These are phyloP conservation scores for Plasmodium chabaudi DNA, from an alignment of 169 alveolate genomes.

Conservation along the genomic window DNA sequence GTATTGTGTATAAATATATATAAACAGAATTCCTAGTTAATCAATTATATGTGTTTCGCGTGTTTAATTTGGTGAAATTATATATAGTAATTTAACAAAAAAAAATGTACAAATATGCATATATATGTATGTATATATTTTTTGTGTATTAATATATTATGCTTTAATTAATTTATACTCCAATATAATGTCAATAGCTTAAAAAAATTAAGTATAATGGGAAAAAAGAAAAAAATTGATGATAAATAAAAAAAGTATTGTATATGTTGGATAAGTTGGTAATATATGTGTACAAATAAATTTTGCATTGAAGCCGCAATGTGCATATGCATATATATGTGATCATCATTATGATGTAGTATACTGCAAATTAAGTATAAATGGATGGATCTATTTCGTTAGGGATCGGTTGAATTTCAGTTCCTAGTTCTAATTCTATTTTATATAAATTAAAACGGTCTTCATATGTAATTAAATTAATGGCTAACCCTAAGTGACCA, in stretches of 20 bases:
- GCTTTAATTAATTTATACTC: slow-evolving; percentile 74
- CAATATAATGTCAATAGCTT: slow-evolving; percentile 71
- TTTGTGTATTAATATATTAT: slow-evolving; percentile 36
- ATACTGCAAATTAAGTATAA: slow-evolving; percentile 84
- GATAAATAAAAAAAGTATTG: background rate
- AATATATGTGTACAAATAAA: background rate
- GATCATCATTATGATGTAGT: background rate
- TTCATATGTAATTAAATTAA: slow-evolving; percentile 95
- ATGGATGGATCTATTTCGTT: slow-evolving; percentile 92
- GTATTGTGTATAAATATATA: no score
- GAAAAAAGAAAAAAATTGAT: slow-evolving; percentile 1
- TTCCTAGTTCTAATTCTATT: slow-evolving; percentile 97
- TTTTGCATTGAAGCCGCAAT: background rate
- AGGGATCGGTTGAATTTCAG: slow-evolving; percentile 99
- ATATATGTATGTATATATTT: slow-evolving; percentile 31
- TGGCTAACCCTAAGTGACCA: slow-evolving; percentile 98
- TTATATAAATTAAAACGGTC: slow-evolving; percentile 90
- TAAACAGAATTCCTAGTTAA: slow-evolving; percentile 23
- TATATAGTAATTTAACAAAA: slow-evolving; percentile 56
- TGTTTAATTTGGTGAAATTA: slow-evolving; percentile 54
- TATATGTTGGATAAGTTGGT: background rate
- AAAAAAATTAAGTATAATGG: slow-evolving; percentile 31
- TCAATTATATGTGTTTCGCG: slow-evolving; percentile 47
- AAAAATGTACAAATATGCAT: slow-evolving; percentile 61
- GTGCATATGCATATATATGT: slow-evolving; percentile 10